Evolutionary conservation across 371 early-diverging fungal species (phyloP).

Genomic region (Smittium mucronatum): DNA sequence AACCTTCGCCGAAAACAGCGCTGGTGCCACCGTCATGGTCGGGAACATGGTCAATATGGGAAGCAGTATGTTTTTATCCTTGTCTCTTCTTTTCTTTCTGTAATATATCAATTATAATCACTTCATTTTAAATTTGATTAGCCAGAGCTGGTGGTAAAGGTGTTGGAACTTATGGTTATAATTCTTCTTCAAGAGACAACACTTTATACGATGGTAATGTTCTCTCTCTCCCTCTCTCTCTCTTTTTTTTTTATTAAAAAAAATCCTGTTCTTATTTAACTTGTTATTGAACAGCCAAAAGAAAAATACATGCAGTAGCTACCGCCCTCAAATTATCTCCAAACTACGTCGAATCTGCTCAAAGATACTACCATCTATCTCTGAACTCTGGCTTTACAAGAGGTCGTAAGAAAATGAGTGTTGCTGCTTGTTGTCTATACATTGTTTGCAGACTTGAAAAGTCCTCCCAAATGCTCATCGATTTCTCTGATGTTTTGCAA

Average conservation of each 20-base stretch:
- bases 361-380: slow-evolving; percentile 88
- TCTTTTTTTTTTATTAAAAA: not conserved
- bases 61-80: slow-evolving; percentile 11
- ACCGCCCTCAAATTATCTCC: slow-evolving; percentile 53
- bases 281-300: slow-evolving; percentile 41
- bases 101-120: too few species aligned
- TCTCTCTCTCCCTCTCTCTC: not conserved
- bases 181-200: slow-evolving; percentile 53
- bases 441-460: slow-evolving; percentile 87
- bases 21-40: slow-evolving; percentile 72
- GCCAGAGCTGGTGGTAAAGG: slow-evolving; percentile 39
- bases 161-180: slow-evolving; percentile 20
- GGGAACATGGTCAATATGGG: slow-evolving; percentile 60
- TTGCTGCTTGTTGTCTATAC: slow-evolving; percentile 94
- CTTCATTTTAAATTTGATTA: too few species aligned
- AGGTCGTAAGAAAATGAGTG: slow-evolving; percentile 75
- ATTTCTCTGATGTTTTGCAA: slow-evolving; percentile 86
- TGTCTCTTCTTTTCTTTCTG: not conserved
- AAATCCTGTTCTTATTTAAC: too few species aligned
- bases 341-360: slow-evolving; percentile 73
- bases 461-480: slow-evolving; percentile 93
- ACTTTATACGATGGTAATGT: slow-evolving; percentile 23
- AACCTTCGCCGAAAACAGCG: slow-evolving; percentile 76
- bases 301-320: slow-evolving; percentile 50
- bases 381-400: slow-evolving; percentile 82